A percentile compares a stretch with the other conserved stretches of the same genome.
phyloP scores from a whole-genome alignment of 768 basidiomycete genomes.

The Phallus indusiatus region DNA sequence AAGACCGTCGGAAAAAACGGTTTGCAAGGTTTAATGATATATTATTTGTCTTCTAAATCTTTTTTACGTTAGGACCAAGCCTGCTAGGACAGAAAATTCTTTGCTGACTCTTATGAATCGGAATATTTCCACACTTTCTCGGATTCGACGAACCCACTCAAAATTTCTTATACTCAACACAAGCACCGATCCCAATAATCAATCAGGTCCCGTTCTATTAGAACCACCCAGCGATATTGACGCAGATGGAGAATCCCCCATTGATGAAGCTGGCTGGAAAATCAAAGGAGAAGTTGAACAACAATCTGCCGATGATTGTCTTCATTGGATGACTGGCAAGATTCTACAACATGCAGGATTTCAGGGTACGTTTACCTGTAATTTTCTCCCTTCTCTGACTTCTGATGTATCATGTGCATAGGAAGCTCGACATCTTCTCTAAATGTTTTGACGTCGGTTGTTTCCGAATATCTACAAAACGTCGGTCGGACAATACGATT shows the following conservation, averaged over 20 bases:
- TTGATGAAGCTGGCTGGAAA: constrained; percentile 18
- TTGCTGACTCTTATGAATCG: constrained; percentile 64
- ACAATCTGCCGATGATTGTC: constrained; percentile 45
- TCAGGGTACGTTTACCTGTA: constrained; percentile 51
- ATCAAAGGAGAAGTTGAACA: constrained; percentile 16
- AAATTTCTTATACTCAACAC: constrained; percentile 52
- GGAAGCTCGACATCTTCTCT: constrained; percentile 70
- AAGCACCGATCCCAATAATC: constrained; percentile 1
- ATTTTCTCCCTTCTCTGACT: not conserved
- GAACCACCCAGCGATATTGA: constrained; percentile 6
- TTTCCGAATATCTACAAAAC: constrained; percentile 74
- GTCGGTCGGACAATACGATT: constrained; percentile 81
- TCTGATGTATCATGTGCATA: constrained; percentile 16
- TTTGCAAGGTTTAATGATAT: not conserved
- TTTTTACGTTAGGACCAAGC: constrained; percentile 17
- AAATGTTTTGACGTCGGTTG: constrained; percentile 67
- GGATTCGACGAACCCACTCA: constrained; percentile 62
- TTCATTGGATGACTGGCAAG: constrained; percentile 65
- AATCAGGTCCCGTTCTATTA: not conserved
- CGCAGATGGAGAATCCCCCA: constrained; percentile 15
- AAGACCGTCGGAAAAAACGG: not conserved
- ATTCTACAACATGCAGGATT: constrained; percentile 87
- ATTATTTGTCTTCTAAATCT: not conserved
- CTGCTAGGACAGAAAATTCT: constrained; percentile 24
- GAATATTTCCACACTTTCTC: constrained; percentile 67